Percentiles rank a stretch among this genome's conserved stretches.
These are phyloP conservation scores for Aspergillus baeticus DNA, from an alignment of 495 filamentous ascomycete species.

Conservation along the genomic window DNA sequence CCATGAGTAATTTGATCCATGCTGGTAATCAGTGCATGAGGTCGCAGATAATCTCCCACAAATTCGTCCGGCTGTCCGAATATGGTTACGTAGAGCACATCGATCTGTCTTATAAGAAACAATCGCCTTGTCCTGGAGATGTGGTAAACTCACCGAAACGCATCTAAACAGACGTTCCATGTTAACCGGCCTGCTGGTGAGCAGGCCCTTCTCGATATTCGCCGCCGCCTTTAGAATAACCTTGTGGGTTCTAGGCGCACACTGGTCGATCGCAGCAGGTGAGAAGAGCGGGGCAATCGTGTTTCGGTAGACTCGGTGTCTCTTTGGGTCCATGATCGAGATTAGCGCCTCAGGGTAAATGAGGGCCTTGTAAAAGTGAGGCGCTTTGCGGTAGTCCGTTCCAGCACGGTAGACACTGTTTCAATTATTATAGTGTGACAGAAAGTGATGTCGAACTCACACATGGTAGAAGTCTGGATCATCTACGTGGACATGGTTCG, in stretches of 20 bases:
- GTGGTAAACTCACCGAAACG: background rate
- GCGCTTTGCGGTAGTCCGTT: background rate
- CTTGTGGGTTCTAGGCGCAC: background rate
- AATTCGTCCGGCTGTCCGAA: background rate
- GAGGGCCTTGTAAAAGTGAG: background rate
- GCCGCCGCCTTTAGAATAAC: background rate
- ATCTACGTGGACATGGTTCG: slow-evolving; percentile 10
- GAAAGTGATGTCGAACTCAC: background rate
- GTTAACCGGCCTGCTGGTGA: background rate
- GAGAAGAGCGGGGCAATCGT: background rate
- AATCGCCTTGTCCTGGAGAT: background rate
- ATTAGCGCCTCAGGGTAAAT: background rate
- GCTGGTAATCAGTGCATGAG: background rate
- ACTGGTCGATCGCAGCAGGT: background rate
- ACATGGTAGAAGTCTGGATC: slow-evolving; percentile 4
- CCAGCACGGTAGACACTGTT: background rate
- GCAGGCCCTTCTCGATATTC: background rate
- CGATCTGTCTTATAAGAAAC: background rate
- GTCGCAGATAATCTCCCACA: background rate
- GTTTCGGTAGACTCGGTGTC: background rate
- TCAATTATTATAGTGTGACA: background rate
- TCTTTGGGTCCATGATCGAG: background rate
- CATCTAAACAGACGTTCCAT: background rate
- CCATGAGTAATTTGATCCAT: background rate
- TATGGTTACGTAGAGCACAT: background rate